Evolutionary conservation across 768 basidiomycete genomes (phyloP).

Genomic region (Sporobolomyces phaffii): DNA sequence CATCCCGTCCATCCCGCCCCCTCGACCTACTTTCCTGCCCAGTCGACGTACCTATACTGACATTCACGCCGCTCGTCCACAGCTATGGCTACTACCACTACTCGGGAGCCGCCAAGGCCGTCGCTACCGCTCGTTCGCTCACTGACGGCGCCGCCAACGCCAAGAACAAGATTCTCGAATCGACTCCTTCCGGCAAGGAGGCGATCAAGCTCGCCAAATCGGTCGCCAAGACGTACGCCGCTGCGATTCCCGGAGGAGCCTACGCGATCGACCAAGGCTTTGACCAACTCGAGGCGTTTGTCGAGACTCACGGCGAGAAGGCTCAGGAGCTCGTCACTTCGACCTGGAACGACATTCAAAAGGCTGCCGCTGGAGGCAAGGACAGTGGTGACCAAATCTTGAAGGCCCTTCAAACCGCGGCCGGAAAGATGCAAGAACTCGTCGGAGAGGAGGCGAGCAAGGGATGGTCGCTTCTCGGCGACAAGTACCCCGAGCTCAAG

Average conservation of each 20-base stretch:
- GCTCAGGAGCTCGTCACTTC: slow-evolving; percentile 37
- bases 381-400: slow-evolving; percentile 34
- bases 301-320: slow-evolving; percentile 39
- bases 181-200: slow-evolving; percentile 36
- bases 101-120: slow-evolving; percentile 36
- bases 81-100: slow-evolving; percentile 42
- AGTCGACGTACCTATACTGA: background rate
- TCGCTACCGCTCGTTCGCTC: slow-evolving; percentile 27
- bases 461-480: slow-evolving; percentile 30
- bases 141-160: slow-evolving; percentile 21
- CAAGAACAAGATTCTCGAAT: slow-evolving; percentile 36
- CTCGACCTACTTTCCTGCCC: background rate
- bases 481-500: slow-evolving; percentile 40
- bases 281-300: slow-evolving; percentile 37
- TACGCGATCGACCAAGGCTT: slow-evolving; percentile 35
- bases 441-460: slow-evolving; percentile 33
- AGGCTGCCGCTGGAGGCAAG: slow-evolving; percentile 35
- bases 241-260: slow-evolving; percentile 39
- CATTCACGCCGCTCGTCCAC: background rate
- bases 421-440: slow-evolving; percentile 33
- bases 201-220: slow-evolving; percentile 35
- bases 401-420: slow-evolving; percentile 28
- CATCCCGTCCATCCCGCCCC: background rate
- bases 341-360: slow-evolving; percentile 37
- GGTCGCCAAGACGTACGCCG: slow-evolving; percentile 38